Evolutionary conservation across 2,329 filamentous ascomycete genomes (phyloP), one percentile per base, ranked within the genome.

Genomic region (Juglanconis juglandina): DNA sequence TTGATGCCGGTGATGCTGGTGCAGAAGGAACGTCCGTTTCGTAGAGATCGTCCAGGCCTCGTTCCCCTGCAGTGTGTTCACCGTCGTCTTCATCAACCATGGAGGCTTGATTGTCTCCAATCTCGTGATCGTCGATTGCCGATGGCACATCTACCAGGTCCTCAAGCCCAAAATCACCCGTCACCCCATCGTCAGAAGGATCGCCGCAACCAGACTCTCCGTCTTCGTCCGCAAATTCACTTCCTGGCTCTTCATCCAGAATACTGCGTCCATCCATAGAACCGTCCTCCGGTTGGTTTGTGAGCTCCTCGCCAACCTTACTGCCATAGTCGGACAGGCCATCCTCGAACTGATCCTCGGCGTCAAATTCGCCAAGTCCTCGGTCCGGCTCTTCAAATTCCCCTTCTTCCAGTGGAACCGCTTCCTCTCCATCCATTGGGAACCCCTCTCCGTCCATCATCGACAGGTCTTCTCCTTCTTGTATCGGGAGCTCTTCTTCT

Each of bases 1-100:
- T 55, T 49, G 13, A 58, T 8, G 53, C 56, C 5, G 61, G 61
- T 30, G 61, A 63, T 13, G 49, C 48, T 4, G 50, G 57, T 3
- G 42, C 17, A 11, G 44, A 53, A 24, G 54, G 47, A 41, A 57
- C 34, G 14, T 57, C 54, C n/a, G 37, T 8, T 17, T 37, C 37
- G 14, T 57, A 51, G n/a, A 57, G 54, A 10, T 57, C 48, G 24
- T 51, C 35, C 46, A 60, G 50, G 33, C 46, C 51, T 6, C 10
- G 37, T 48, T 41, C 13, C 14, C 32, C 39, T 10, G 42, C 51
- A 4, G 49, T 14, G 3, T 56, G 39, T 9, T 47, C 56, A 35
- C 39, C n/a, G 2, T 54, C 50, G 2, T 52, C 57, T 1, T 42
- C 35, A 4, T 44, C 32, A 6, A 49, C 47, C n/a, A 17, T 8